Conservation (phyloP, 2,329 filamentous ascomycete genomes). For the Apiospora rasikravindrae region DNA sequence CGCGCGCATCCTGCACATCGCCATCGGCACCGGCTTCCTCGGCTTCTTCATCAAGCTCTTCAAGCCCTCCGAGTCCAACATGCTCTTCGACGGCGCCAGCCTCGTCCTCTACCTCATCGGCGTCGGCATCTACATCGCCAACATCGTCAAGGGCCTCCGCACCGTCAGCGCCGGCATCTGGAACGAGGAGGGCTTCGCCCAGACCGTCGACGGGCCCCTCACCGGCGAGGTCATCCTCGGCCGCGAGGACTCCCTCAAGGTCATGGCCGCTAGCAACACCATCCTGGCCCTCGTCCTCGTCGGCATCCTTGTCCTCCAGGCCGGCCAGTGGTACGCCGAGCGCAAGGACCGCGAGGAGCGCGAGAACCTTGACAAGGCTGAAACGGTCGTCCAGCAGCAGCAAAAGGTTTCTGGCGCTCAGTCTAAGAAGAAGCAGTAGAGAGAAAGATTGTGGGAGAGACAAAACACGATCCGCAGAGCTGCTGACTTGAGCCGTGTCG, state of each 20-base stretch:
- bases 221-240: constrained; percentile 73
- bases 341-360: constrained; percentile 86
- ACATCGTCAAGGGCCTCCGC: constrained; percentile 93
- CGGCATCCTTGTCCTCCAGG: constrained; percentile 90
- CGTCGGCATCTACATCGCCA: constrained; percentile 90
- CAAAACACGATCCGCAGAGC: not conserved
- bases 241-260: constrained; percentile 87
- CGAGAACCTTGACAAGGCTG: constrained; percentile 62
- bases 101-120: constrained; percentile 85
- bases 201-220: constrained; percentile 40
- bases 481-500: not conserved
- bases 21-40: constrained; percentile 83
- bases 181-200: constrained; percentile 41
- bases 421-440: constrained; percentile 30
- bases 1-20: constrained; percentile 90
- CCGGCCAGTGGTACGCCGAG: constrained; percentile 98
- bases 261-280: constrained; percentile 92
- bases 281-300: constrained; percentile 92
- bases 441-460: not conserved
- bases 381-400: constrained; percentile 33
- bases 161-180: constrained; percentile 78
- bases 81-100: constrained; percentile 88
- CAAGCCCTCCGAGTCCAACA: constrained; percentile 89
- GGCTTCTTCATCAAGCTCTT: constrained; percentile 96
- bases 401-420: constrained; percentile 33